A percentile compares a stretch with the other conserved stretches of the same genome.
Conservation (phyloP, 495 filamentous ascomycete genomes). For the Penicillium herquei region DNA sequence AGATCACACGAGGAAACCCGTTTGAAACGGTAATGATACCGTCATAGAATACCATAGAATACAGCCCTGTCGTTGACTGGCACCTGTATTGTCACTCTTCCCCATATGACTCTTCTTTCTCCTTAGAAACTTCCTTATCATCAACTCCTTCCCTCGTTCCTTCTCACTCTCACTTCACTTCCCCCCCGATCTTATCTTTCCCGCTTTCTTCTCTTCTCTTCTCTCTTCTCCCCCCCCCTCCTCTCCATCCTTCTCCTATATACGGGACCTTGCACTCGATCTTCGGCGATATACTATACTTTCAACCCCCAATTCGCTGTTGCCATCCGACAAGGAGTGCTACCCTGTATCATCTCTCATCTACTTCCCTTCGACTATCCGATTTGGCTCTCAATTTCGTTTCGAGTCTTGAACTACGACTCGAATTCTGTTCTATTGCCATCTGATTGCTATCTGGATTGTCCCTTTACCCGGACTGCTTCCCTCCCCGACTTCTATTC, state of each 20-base stretch:
- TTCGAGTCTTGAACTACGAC: neutral
- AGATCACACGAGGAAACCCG: constrained; percentile 6
- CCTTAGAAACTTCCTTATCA: constrained; percentile 22
- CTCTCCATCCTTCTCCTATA: neutral
- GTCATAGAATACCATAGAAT: neutral
- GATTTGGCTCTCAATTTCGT: neutral
- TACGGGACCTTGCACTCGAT: constrained; percentile 7
- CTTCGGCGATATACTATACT: constrained; percentile 6
- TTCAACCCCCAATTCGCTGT: constrained; percentile 10
- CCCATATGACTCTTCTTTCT: constrained; percentile 3
- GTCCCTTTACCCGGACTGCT: too few relatives aligned
- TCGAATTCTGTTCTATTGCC: too few relatives aligned
- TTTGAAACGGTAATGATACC: constrained; percentile 2
- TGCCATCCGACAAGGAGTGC: constrained; percentile 8
- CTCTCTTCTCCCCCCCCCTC: constrained; percentile 26
- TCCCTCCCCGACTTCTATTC: constrained; percentile 3
- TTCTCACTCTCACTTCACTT: constrained; percentile 13
- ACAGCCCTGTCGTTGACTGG: too few relatives aligned
- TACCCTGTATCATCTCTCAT: neutral
- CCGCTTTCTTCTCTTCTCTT: constrained; percentile 17
- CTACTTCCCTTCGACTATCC: neutral
- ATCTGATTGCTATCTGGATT: too few relatives aligned
- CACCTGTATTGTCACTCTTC: neutral
- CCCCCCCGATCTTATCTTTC: constrained; percentile 15
- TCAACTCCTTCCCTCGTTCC: constrained; percentile 27